phyloP scores from a whole-genome alignment of 805 yeast species.

The Geotrichum ghanense region DNA sequence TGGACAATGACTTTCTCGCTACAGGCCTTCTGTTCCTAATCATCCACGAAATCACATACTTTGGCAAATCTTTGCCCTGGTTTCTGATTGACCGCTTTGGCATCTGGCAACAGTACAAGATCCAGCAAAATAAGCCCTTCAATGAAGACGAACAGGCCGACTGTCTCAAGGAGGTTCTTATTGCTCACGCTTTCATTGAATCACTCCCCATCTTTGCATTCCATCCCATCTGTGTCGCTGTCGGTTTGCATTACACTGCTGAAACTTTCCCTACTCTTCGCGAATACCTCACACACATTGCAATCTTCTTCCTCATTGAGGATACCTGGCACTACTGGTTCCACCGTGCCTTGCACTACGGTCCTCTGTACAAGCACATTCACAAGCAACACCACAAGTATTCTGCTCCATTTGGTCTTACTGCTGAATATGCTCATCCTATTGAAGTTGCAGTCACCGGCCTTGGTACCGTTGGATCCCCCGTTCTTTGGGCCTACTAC shows the following conservation, averaged over 20 bases:
- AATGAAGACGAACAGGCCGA: conserved; percentile 81
- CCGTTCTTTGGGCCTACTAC: conserved; percentile 69
- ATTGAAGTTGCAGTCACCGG: conserved; percentile 85
- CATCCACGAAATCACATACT: conserved; percentile 81
- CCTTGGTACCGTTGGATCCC: conserved; percentile 93
- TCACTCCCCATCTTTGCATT: conserved; percentile 95
- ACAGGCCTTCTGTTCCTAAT: conserved; percentile 79
- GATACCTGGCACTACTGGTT: conserved; percentile 97
- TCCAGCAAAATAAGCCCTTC: conserved; percentile 80
- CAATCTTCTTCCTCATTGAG: conserved; percentile 72
- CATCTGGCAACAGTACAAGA: conserved; percentile 74
- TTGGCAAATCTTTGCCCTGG: conserved; percentile 92
- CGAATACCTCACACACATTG: conserved; percentile 54
- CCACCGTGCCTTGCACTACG: conserved; percentile 83
- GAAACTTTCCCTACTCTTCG: conserved; percentile 64
- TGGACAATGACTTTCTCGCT: conserved; percentile 81
- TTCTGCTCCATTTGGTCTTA: conserved; percentile 94
- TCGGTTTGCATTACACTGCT: conserved; percentile 33
- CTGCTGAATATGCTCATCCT: conserved; percentile 98
- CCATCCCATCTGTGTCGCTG: conserved; percentile 82
- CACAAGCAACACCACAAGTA: conserved; percentile 97
- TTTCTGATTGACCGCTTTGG: conserved; percentile 75
- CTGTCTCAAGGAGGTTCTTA: conserved; percentile 74
- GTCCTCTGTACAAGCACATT: conserved; percentile 79
- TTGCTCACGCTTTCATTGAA: conserved; percentile 84